phyloP scores from a whole-genome alignment of 305 asterid genomes.

The Solanum hybrid region DNA sequence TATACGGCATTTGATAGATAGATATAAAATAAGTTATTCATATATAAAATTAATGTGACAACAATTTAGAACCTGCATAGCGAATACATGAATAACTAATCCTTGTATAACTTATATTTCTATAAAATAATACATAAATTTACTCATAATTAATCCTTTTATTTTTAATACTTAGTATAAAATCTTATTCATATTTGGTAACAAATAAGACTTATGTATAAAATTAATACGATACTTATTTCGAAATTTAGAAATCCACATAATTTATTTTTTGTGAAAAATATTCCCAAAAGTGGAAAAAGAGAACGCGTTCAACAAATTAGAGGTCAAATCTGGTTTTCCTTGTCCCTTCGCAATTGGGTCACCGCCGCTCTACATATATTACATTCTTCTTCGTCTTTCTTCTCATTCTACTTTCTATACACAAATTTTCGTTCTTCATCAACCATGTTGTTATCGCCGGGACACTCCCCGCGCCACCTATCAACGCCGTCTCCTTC shows the following conservation, averaged over 20 bases:
- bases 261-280: neutral
- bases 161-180: neutral
- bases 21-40: neutral
- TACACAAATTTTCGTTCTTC: neutral
- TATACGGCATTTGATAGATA: neutral
- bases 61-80: neutral
- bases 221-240: neutral
- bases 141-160: neutral
- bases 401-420: neutral
- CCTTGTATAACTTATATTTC: neutral
- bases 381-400: neutral
- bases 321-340: neutral
- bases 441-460: constrained; percentile 59
- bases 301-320: neutral
- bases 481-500: constrained; percentile 67
- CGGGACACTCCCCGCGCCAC: constrained; percentile 94
- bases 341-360: neutral
- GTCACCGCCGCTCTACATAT: neutral
- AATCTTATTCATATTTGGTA: no score
- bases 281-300: neutral
- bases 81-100: neutral
- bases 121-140: no score
- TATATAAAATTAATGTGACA: neutral
- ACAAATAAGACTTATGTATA: neutral
- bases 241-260: neutral